Percentiles rank a stretch among this genome's conserved stretches.
Evolutionary conservation across 192 early-diverging fungal species (phyloP).

Genomic region (Geosiphon pyriformis): DNA sequence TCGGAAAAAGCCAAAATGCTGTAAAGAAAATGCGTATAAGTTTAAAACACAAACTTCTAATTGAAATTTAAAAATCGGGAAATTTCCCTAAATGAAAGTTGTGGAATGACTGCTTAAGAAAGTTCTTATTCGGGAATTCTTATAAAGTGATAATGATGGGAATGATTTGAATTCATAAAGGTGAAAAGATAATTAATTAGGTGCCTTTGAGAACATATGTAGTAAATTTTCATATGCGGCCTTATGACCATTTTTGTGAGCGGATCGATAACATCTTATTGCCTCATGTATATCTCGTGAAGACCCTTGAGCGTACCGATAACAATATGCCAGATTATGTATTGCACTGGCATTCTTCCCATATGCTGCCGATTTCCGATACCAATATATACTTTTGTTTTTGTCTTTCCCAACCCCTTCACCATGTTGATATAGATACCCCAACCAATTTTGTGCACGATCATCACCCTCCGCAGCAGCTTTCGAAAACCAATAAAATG

Average conservation of each 20-base stretch:
- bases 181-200: too few relatives aligned
- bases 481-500: conserved; percentile 56
- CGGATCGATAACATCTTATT: conserved; percentile 37
- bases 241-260: not conserved
- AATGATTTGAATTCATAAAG: too few relatives aligned
- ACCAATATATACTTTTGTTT: conserved; percentile 57
- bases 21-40: too few relatives aligned
- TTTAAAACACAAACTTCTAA: too few relatives aligned
- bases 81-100: too few relatives aligned
- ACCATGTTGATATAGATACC: conserved; percentile 56
- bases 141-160: too few relatives aligned
- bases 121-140: too few relatives aligned
- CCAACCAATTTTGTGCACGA: conserved; percentile 49
- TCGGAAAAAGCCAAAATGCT: too few relatives aligned
- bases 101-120: too few relatives aligned
- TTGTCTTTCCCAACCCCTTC: conserved; percentile 48
- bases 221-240: not conserved
- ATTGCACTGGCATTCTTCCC: conserved; percentile 70
- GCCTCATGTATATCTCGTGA: conserved; percentile 19
- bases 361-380: conserved; percentile 50
- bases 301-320: conserved; percentile 26
- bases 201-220: too few relatives aligned
- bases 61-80: too few relatives aligned
- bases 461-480: conserved; percentile 52
- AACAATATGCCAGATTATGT: conserved; percentile 77